Percentiles rank a stretch among this genome's conserved stretches.
phyloP scores from a whole-genome alignment of 2,329 filamentous ascomycete species.

The Aspergillus vadensis region DNA sequence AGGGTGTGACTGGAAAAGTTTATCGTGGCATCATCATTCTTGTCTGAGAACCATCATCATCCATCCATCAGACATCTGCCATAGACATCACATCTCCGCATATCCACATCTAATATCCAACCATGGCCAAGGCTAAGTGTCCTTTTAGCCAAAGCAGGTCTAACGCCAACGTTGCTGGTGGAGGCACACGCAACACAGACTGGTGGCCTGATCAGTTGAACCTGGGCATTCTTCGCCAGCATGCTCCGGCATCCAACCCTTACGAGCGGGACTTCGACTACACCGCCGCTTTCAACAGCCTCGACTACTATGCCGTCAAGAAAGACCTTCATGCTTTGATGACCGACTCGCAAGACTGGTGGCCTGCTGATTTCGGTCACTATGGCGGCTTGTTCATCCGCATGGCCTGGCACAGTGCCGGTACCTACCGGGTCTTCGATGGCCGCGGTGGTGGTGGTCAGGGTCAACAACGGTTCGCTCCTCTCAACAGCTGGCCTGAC shows the following conservation, averaged over 20 bases:
- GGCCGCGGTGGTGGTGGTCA: slow-evolving; percentile 73
- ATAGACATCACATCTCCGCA: neutral
- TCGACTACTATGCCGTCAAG: slow-evolving; percentile 72
- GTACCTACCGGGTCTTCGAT: slow-evolving; percentile 74
- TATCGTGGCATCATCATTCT: neutral
- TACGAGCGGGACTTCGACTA: slow-evolving; percentile 70
- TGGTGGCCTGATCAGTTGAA: slow-evolving; percentile 73
- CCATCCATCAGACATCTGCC: neutral
- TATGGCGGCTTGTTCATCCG: slow-evolving; percentile 79
- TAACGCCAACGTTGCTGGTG: slow-evolving; percentile 51
- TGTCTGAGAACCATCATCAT: neutral
- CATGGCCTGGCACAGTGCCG: slow-evolving; percentile 79
- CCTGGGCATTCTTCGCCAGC: slow-evolving; percentile 73
- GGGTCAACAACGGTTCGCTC: slow-evolving; percentile 77
- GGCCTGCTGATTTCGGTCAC: slow-evolving; percentile 80
- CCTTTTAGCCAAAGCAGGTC: neutral
- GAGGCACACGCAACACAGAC: slow-evolving; percentile 68
- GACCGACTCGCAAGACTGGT: slow-evolving; percentile 79
- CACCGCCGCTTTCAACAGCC: slow-evolving; percentile 68
- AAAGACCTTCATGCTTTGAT: slow-evolving; percentile 70
- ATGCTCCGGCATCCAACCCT: slow-evolving; percentile 65
- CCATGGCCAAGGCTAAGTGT: slow-evolving; percentile 4
- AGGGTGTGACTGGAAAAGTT: no score
- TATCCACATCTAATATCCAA: neutral
- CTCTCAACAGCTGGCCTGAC: slow-evolving; percentile 81